phyloP scores from a whole-genome alignment of 2,329 filamentous ascomycete genomes.

The Aspergillus sp. region DNA sequence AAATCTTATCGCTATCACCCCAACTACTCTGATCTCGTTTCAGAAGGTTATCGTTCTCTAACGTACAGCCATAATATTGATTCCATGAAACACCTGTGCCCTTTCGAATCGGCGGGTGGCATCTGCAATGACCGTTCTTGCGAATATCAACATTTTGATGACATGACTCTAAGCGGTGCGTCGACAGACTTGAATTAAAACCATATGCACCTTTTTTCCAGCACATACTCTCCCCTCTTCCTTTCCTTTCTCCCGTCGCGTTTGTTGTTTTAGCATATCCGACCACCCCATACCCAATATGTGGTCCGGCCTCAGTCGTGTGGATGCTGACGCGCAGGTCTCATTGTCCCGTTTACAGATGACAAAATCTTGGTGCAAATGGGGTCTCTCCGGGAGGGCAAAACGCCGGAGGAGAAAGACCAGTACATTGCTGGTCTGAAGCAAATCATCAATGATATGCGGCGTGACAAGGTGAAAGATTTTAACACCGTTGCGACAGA shows the following conservation, averaged over 20 bases:
- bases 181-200: conserved; percentile 36
- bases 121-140: conserved; percentile 70
- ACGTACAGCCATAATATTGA: conserved; percentile 93
- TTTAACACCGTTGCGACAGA: conserved; percentile 43
- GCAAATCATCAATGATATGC: conserved; percentile 44
- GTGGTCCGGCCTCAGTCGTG: conserved; percentile 19
- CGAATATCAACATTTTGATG: conserved; percentile 70
- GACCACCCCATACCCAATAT: conserved; percentile 4
- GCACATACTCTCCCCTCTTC: conserved; percentile 13
- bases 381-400: conserved; percentile 41
- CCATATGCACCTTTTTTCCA: conserved; percentile 14
- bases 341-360: conserved; percentile 38
- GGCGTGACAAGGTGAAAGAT: conserved; percentile 44
- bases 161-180: conserved; percentile 69
- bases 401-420: conserved; percentile 39
- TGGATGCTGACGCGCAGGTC: conserved; percentile 34
- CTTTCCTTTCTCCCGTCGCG: conserved; percentile 8
- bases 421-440: conserved; percentile 41
- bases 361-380: conserved; percentile 47
- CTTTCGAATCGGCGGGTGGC: conserved; percentile 62
- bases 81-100: conserved; percentile 65
- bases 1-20: conserved; percentile 88
- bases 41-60: conserved; percentile 75
- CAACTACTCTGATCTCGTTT: conserved; percentile 60
- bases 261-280: conserved; percentile 6